Evolutionary conservation across 1,284 basidiomycete species (phyloP).

Genomic region (Marasmius oreades): DNA sequence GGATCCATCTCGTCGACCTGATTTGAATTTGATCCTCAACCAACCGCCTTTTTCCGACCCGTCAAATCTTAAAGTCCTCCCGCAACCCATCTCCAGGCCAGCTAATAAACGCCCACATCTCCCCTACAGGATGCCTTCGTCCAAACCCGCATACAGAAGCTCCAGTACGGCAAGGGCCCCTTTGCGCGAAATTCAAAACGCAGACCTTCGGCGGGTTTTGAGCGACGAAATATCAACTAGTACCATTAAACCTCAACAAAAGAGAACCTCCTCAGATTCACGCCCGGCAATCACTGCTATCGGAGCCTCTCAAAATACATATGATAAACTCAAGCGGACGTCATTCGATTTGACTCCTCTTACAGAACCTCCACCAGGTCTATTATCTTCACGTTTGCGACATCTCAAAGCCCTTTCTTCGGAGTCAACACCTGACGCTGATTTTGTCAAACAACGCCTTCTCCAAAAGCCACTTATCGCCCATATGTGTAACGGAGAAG

Average conservation of each 20-base stretch:
- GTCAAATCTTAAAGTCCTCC: not conserved
- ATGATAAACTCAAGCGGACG: not conserved
- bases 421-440: too few relatives aligned
- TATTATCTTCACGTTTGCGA: too few relatives aligned
- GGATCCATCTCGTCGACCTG: conserved; percentile 26
- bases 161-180: conserved; percentile 1
- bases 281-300: conserved; percentile 9
- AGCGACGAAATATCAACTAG: conserved; percentile 21
- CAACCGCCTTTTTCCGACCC: conserved; percentile 26
- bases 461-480: too few relatives aligned
- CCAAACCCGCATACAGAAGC: not conserved
- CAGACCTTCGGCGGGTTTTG: conserved; percentile 13
- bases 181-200: conserved; percentile 12
- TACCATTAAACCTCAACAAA: conserved; percentile 8
- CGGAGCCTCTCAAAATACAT: not conserved
- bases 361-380: not conserved
- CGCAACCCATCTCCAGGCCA: not conserved
- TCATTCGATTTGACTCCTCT: not conserved
- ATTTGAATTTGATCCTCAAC: conserved; percentile 21
- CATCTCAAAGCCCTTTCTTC: too few relatives aligned
- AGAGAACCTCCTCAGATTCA: conserved; percentile 19
- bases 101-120: conserved; percentile 4
- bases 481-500: too few relatives aligned
- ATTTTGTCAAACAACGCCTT: too few relatives aligned
- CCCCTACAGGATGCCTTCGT: conserved; percentile 8